Percentiles rank a stretch among this genome's conserved stretches.
Conservation (phyloP, 2,329 filamentous ascomycete species). For the Ophiostoma piceae region DNA sequence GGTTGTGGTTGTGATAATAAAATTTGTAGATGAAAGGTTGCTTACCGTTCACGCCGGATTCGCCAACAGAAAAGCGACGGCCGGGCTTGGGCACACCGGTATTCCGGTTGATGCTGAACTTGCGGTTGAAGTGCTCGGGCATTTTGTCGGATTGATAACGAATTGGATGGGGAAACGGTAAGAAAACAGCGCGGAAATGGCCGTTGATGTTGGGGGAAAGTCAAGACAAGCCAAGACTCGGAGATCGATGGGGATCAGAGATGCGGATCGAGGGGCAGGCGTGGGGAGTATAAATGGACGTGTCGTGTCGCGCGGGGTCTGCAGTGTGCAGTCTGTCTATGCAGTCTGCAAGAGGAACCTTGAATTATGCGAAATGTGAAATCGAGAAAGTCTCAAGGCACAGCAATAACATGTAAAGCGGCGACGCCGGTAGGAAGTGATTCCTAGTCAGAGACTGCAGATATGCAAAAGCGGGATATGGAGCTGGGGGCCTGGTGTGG, state of each 20-base stretch:
- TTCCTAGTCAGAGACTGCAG: constrained; percentile 16
- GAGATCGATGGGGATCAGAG: constrained; percentile 3
- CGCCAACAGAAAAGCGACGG: constrained; percentile 55
- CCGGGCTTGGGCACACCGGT: constrained; percentile 54
- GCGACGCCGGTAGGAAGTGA: constrained; percentile 17
- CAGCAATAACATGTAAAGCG: constrained; percentile 7
- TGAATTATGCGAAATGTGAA: not conserved
- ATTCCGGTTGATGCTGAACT: constrained; percentile 63
- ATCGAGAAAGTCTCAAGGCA: constrained; percentile 2
- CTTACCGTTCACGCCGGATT: constrained; percentile 54
- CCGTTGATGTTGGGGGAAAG: not conserved
- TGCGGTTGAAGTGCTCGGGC: constrained; percentile 45
- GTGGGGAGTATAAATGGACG: constrained; percentile 15
- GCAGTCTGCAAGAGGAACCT: not conserved
- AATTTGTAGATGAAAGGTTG: not conserved
- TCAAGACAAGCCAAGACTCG: constrained; percentile 13
- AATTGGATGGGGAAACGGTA: constrained; percentile 42
- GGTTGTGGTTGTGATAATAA: not conserved
- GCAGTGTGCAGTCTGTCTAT: not conserved
- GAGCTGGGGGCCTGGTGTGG: not conserved
- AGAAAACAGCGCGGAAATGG: not conserved
- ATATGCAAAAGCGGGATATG: not conserved
- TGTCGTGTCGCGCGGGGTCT: constrained; percentile 7
- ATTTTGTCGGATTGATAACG: constrained; percentile 1
- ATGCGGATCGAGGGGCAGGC: constrained; percentile 14